These are phyloP conservation scores for Kazachstania psychrophila DNA, from an alignment of 805 yeast species.

Conservation along the genomic window DNA sequence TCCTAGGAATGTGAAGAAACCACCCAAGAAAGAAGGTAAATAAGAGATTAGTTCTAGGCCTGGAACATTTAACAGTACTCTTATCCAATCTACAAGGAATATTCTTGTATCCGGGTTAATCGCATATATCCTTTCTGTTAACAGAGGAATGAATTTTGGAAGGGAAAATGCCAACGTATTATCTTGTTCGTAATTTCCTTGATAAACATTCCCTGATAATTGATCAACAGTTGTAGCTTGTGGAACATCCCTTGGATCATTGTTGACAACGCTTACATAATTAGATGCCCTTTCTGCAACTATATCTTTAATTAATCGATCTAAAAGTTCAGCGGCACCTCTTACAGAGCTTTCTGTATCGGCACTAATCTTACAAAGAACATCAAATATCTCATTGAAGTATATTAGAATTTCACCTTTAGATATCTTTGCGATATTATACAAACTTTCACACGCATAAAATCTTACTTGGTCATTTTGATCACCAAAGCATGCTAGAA, in stretches of 20 bases:
- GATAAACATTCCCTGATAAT: conserved; percentile 46
- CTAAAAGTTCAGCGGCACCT: conserved; percentile 90
- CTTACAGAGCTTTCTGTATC: conserved; percentile 87
- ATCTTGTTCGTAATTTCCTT: conserved; percentile 50
- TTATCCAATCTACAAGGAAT: conserved; percentile 88
- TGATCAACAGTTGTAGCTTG: conserved; percentile 41
- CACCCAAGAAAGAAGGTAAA: conserved; percentile 83
- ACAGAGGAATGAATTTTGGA: conserved; percentile 80
- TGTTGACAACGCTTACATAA: conserved; percentile 65
- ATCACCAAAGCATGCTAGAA: conserved; percentile 90
- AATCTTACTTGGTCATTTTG: conserved; percentile 96
- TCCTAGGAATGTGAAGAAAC: conserved; percentile 62
- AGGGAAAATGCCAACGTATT: conserved; percentile 57
- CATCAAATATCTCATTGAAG: conserved; percentile 92
- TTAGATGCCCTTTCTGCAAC: conserved; percentile 90
- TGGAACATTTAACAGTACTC: conserved; percentile 86
- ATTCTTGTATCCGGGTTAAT: conserved; percentile 88
- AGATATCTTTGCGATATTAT: conserved; percentile 93
- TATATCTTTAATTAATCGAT: conserved; percentile 83
- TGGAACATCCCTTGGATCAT: conserved; percentile 35
- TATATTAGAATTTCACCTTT: conserved; percentile 86
- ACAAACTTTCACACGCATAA: conserved; percentile 91
- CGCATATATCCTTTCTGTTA: conserved; percentile 84
- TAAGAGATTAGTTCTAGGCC: conserved; percentile 80
- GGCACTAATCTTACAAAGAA: conserved; percentile 78